Conservation (phyloP, 2,329 filamentous ascomycete species). For the Trichoderma sp. region DNA sequence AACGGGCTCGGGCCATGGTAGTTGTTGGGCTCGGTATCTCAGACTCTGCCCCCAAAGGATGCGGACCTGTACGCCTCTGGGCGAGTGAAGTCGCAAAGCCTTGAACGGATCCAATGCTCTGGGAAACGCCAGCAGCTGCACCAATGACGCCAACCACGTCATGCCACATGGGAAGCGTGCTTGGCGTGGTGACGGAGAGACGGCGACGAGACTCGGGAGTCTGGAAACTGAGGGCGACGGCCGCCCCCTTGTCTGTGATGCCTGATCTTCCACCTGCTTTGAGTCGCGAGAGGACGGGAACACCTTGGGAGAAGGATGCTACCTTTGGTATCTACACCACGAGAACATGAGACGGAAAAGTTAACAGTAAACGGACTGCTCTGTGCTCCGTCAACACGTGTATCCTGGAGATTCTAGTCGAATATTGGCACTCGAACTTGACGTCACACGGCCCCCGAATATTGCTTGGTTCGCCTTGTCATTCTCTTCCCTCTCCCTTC, state of each 20-base stretch:
- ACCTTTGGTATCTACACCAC: not conserved
- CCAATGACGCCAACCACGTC: conserved; percentile 21
- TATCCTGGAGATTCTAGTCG: too few species aligned
- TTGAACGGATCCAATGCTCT: not conserved
- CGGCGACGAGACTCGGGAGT: not conserved
- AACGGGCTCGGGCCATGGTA: too few species aligned
- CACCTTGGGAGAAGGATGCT: not conserved
- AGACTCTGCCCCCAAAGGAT: not conserved
- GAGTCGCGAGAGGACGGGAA: not conserved
- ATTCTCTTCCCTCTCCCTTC: not conserved
- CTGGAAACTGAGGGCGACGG: not conserved
- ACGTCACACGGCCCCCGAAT: conserved; percentile 10
- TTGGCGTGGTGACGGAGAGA: conserved; percentile 3
- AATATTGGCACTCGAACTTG: not conserved
- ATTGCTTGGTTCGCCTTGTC: not conserved
- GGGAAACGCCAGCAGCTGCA: conserved; percentile 16
- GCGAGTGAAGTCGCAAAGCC: not conserved
- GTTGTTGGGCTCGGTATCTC: too few species aligned
- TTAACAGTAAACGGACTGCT: too few species aligned
- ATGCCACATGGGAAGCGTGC: conserved; percentile 15
- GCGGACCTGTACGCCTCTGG: not conserved
- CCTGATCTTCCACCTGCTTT: not conserved
- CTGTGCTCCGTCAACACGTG: too few species aligned
- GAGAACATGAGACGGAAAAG: too few species aligned
- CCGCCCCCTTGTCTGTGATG: too few species aligned